Evolutionary conservation across 148 eudicot species (phyloP).

Genomic region (Arbutus unedo): DNA sequence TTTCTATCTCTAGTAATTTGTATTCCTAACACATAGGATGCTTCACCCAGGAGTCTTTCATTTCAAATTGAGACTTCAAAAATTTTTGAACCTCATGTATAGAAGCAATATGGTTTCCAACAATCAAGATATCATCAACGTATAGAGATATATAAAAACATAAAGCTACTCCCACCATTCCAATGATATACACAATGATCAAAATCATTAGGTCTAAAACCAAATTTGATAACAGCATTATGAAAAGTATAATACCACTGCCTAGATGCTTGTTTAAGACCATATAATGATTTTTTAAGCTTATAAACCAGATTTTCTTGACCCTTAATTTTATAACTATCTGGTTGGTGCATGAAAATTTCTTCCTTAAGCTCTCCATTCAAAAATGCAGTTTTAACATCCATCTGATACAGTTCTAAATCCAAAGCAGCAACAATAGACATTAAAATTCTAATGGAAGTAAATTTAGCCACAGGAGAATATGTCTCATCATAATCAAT

Average conservation of each 20-base stretch:
- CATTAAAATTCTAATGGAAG: conserved; percentile 8
- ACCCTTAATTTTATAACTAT: not conserved
- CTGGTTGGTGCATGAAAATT: not conserved
- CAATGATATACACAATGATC: not conserved
- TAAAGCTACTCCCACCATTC: not conserved
- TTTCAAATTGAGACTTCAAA: not conserved
- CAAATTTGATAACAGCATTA: not conserved
- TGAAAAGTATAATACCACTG: not conserved
- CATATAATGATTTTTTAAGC: not conserved
- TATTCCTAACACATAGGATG: not conserved
- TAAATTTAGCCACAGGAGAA: not conserved
- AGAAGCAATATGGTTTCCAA: not conserved
- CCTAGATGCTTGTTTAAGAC: not conserved
- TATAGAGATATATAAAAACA: not conserved
- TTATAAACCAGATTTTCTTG: not conserved
- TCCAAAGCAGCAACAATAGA: not conserved
- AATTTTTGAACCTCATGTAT: not conserved
- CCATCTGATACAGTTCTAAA: conserved; percentile 1
- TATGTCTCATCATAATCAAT: not conserved
- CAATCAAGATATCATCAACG: not conserved
- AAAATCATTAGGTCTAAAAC: not conserved
- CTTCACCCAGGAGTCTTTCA: not conserved
- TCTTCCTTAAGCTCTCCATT: not conserved
- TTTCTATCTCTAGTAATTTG: not conserved
- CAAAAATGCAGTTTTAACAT: not conserved